phyloP scores from a whole-genome alignment of 1,284 basidiomycete genomes.

The Fomes fomentarius region DNA sequence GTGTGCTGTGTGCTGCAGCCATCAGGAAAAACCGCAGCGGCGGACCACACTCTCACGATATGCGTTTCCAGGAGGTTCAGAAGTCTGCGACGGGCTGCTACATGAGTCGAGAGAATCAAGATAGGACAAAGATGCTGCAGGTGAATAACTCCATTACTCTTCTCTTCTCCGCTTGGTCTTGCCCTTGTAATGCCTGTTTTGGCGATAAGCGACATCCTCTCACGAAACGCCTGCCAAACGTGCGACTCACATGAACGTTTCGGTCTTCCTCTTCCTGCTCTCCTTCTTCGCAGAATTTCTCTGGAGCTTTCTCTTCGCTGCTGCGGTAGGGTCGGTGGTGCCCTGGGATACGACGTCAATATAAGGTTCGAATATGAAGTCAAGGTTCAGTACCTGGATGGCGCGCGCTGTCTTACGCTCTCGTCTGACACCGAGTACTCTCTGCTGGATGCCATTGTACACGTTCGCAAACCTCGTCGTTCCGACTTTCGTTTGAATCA shows the following conservation, averaged over 20 bases:
- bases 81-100: too few species aligned
- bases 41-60: too few species aligned
- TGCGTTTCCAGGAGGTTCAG: too few species aligned
- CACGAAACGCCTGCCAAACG: neutral
- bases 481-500: constrained; percentile 87
- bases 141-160: neutral
- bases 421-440: constrained; percentile 67
- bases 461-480: constrained; percentile 77
- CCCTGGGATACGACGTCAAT: constrained; percentile 38
- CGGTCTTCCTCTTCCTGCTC: constrained; percentile 78
- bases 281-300: constrained; percentile 77
- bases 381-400: constrained; percentile 48
- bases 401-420: constrained; percentile 73
- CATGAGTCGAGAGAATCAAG: neutral
- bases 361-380: neutral
- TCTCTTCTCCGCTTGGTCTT: constrained; percentile 26
- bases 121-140: neutral
- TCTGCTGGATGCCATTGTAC: constrained; percentile 83
- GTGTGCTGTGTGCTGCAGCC: too few species aligned
- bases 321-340: constrained; percentile 74
- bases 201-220: neutral
- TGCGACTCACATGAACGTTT: constrained; percentile 55
- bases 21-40: too few species aligned
- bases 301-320: constrained; percentile 76
- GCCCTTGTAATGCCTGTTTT: constrained; percentile 31